Conservation (phyloP, 2,329 filamentous ascomycete species). For the Colletotrichum cereale region DNA sequence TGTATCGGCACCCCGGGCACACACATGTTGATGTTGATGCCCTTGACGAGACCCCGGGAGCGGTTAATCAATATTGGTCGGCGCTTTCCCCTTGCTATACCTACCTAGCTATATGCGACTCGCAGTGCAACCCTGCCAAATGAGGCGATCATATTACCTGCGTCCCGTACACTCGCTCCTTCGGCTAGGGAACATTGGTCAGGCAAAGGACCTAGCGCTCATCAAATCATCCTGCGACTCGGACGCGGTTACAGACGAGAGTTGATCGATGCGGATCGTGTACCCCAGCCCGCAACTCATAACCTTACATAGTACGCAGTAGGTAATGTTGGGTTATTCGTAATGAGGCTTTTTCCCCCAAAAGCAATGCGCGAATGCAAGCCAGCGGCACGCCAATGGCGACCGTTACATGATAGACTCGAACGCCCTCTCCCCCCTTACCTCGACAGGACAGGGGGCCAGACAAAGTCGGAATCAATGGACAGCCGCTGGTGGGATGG, state of each 20-base stretch:
- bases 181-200: constrained; percentile 1
- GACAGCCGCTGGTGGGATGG: constrained; percentile 25
- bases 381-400: constrained; percentile 9
- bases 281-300: constrained; percentile 7
- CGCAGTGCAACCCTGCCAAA: constrained; percentile 21
- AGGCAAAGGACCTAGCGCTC: background rate
- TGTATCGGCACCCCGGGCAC: constrained; percentile 8
- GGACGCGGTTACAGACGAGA: background rate
- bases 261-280: background rate
- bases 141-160: constrained; percentile 20
- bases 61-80: constrained; percentile 11
- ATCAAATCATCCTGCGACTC: constrained; percentile 24
- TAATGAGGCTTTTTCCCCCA: constrained; percentile 14
- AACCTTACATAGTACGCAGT: no score
- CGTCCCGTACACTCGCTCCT: background rate
- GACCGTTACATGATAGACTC: constrained; percentile 2
- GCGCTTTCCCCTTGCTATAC: constrained; percentile 21
- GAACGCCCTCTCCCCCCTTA: background rate
- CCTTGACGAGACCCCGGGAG: background rate
- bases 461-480: constrained; percentile 12
- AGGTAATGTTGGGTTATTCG: constrained; percentile 5
- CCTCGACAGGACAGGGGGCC: constrained; percentile 19
- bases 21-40: no score
- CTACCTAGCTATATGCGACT: background rate
- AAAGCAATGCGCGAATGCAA: constrained; percentile 11